Percentiles rank a stretch among this genome's conserved stretches.
Evolutionary conservation across 2,329 filamentous ascomycete genomes (phyloP).

Genomic region (Fusarium staphyleae): DNA sequence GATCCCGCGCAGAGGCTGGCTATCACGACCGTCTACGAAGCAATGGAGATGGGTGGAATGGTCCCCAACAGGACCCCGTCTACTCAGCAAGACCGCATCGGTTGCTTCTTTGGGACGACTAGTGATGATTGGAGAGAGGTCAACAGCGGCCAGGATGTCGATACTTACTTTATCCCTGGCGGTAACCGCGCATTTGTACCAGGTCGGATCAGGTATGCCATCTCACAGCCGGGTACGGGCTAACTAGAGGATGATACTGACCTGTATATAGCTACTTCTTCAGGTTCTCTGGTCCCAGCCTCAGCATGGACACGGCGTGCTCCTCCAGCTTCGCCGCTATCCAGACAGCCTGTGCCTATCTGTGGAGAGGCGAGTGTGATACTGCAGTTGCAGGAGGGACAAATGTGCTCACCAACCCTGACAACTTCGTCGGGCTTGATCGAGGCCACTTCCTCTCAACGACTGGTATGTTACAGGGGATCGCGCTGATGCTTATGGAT

Average conservation of each 20-base stretch:
- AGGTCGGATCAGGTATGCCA: slow-evolving; percentile 30
- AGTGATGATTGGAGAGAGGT: slow-evolving; percentile 81
- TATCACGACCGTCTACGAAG: slow-evolving; percentile 78
- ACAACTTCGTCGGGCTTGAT: slow-evolving; percentile 70
- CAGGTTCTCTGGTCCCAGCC: slow-evolving; percentile 74
- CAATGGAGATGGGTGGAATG: slow-evolving; percentile 77
- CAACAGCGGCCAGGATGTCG: slow-evolving; percentile 74
- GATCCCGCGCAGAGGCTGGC: slow-evolving; percentile 80
- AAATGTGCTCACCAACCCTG: slow-evolving; percentile 71
- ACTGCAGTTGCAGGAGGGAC: slow-evolving; percentile 70
- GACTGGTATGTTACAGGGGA: slow-evolving; percentile 22
- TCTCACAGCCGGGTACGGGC: too few species aligned
- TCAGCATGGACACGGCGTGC: slow-evolving; percentile 76
- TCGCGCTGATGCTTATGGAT: too few species aligned
- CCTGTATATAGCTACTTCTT: slow-evolving; percentile 70
- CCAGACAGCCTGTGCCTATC: slow-evolving; percentile 63
- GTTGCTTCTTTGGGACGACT: slow-evolving; percentile 77
- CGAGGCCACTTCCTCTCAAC: slow-evolving; percentile 70
- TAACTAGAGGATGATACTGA: background rate
- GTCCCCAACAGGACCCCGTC: slow-evolving; percentile 72
- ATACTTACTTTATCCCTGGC: slow-evolving; percentile 60
- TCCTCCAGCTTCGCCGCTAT: slow-evolving; percentile 76
- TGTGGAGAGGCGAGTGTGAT: slow-evolving; percentile 70
- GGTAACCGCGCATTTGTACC: slow-evolving; percentile 35
- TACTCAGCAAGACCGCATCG: slow-evolving; percentile 66